Evolutionary conservation across 192 early-diverging fungal species (phyloP).

Genomic region (Dissophora globulifera): DNA sequence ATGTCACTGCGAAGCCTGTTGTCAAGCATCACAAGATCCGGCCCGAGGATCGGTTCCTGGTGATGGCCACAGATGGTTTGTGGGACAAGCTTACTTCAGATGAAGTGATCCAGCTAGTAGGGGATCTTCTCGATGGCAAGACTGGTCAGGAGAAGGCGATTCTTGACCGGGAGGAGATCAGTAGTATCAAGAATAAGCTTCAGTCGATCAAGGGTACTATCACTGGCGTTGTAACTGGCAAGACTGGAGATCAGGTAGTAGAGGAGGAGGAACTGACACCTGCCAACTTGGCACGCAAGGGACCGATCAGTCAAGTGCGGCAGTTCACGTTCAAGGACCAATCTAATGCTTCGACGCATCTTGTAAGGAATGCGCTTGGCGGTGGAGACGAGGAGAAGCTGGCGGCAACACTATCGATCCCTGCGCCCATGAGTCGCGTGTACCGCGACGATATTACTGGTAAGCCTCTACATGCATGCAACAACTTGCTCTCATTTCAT

Average conservation of each 20-base stretch:
- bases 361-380: constrained; percentile 74
- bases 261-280: constrained; percentile 44
- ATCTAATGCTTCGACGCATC: constrained; percentile 75
- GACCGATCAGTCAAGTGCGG: constrained; percentile 36
- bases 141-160: constrained; percentile 22
- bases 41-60: constrained; percentile 75
- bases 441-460: constrained; percentile 89
- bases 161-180: constrained; percentile 28
- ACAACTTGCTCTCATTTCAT: too few relatives aligned
- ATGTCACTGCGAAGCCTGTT: constrained; percentile 84
- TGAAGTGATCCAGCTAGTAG: constrained; percentile 65
- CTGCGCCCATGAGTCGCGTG: constrained; percentile 69
- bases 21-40: constrained; percentile 69
- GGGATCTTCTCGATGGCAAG: constrained; percentile 54
- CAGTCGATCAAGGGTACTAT: constrained; percentile 16
- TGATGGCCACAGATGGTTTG: constrained; percentile 86
- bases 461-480: constrained; percentile 8
- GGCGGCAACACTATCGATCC: constrained; percentile 73
- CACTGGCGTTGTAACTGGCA: constrained; percentile 30
- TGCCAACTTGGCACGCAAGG: constrained; percentile 34
- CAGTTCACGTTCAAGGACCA: constrained; percentile 53
- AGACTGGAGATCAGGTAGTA: constrained; percentile 30
- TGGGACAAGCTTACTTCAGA: constrained; percentile 80
- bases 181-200: constrained; percentile 8
- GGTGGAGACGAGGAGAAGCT: constrained; percentile 70